Conservation (phyloP, 2,329 filamentous ascomycete species). For the Ophiosphaerella korrae region DNA sequence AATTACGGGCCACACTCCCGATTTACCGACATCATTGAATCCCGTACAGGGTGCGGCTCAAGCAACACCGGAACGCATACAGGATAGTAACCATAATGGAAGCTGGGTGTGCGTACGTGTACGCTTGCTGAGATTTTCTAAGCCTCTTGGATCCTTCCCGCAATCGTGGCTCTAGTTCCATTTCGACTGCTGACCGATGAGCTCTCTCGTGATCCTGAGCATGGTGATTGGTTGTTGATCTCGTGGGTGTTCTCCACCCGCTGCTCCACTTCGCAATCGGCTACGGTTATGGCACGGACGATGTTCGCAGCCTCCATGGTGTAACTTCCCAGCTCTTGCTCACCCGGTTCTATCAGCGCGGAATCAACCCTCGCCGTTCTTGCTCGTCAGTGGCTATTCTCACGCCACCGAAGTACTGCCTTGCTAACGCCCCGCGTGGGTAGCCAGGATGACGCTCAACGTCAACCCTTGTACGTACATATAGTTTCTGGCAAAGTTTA, state of each 20-base stretch:
- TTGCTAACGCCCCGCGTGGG: constrained; percentile 2
- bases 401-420: not conserved
- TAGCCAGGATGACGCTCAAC: not conserved
- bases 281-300: constrained; percentile 10
- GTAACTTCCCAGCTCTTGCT: not conserved
- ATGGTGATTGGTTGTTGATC: constrained; percentile 1
- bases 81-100: constrained; percentile 7
- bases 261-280: not conserved
- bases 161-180: not conserved
- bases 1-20: constrained; percentile 15
- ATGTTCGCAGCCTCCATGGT: constrained; percentile 10
- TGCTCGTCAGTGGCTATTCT: too few relatives aligned
- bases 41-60: constrained; percentile 11
- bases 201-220: not conserved
- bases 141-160: constrained; percentile 1
- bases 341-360: not conserved
- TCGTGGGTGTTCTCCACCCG: not conserved
- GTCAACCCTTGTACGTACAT: not conserved
- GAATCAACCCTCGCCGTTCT: not conserved
- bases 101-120: constrained; percentile 1
- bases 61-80: constrained; percentile 17
- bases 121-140: not conserved
- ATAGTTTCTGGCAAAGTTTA: constrained; percentile 6
- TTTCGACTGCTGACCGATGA: not conserved
- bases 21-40: constrained; percentile 8